Conservation (phyloP, 495 filamentous ascomycete species). For the Podospora pseudopauciseta region DNA sequence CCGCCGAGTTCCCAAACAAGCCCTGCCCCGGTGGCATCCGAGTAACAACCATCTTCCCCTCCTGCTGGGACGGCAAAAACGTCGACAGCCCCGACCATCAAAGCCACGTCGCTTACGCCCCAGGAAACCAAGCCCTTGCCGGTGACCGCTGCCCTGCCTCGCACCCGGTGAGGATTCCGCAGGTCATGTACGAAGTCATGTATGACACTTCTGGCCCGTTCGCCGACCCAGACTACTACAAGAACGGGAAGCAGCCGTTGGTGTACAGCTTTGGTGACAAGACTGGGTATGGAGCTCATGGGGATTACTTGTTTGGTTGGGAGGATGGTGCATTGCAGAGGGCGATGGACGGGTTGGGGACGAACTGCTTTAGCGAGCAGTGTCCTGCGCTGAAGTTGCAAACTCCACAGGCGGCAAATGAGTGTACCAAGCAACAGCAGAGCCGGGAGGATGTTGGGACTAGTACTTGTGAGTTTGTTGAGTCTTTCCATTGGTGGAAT, state of each 20-base stretch:
- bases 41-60: conserved; percentile 46
- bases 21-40: conserved; percentile 40
- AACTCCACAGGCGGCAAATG: conserved; percentile 1
- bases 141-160: conserved; percentile 37
- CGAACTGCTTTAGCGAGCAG: conserved; percentile 8
- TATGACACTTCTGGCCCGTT: conserved; percentile 29
- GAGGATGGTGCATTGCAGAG: conserved; percentile 40
- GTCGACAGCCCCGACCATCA: conserved; percentile 57
- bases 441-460: conserved; percentile 3
- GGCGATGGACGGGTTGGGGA: conserved; percentile 34
- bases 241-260: conserved; percentile 39
- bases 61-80: conserved; percentile 72
- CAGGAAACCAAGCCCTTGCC: conserved; percentile 48
- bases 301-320: conserved; percentile 47
- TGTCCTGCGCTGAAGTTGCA: conserved; percentile 4
- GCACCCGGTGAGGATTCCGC: conserved; percentile 42
- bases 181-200: conserved; percentile 47
- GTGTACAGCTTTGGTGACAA: conserved; percentile 40
- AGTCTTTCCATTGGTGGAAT: not conserved
- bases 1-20: conserved; percentile 30
- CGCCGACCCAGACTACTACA: conserved; percentile 34
- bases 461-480: not conserved
- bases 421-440: conserved; percentile 7
- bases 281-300: conserved; percentile 40
- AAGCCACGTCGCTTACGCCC: conserved; percentile 60